Base-by-base conservation (phyloP, 495 filamentous ascomycete genomes). In the Oidiodendron maius region DNA sequence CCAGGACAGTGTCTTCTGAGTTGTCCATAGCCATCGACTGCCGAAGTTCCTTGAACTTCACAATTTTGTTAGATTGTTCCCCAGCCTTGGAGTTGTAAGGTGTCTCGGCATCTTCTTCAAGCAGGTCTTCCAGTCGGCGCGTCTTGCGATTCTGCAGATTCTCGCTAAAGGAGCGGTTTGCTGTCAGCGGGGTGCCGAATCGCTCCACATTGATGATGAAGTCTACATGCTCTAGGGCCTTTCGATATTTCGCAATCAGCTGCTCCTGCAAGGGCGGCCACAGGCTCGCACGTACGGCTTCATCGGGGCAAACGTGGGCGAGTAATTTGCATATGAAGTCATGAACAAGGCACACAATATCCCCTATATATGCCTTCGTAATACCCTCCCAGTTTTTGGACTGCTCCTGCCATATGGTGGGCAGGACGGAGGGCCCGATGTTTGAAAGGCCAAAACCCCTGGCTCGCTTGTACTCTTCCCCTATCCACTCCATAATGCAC, bases 151-250 rank as follows among this genome's bases (percentile, higher is more conserved):
- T 66, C 35, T 74, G 53, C 0, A 78, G 53, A 36, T 67, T 72
- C 2, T 74, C 65, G 35, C 63, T 68, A 36, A 78, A 68, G 44
- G 72, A 77, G 44, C 73, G 71, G 50, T 78, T 73, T 12, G 62
- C 40, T 0, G 73, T 79, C 44, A 67, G 56, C 11, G 61, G 66
- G 9, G 56, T 68, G 1, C 62, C 67, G 3, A 43, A 42, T 3
- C 63, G 53, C 49, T 79, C 71, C 20, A 71, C 65, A 3, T 56
- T 4, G 0, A 78, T 52, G 5, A 81, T 42, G 42, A 71, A 71
- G 0, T 53, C 22, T 4, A 61, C 62, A 12, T 74, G 60, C 0
- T 62, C 40, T 8, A 71, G 53, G 2, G 68, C 64, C 9, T 34
- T 42, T 25, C 53, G 55, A 42, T 77, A 78, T 40, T 52, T 58